Evolutionary conservation across 2,329 filamentous ascomycete genomes (phyloP).

Genomic region (Phaeoacremonium minimum): DNA sequence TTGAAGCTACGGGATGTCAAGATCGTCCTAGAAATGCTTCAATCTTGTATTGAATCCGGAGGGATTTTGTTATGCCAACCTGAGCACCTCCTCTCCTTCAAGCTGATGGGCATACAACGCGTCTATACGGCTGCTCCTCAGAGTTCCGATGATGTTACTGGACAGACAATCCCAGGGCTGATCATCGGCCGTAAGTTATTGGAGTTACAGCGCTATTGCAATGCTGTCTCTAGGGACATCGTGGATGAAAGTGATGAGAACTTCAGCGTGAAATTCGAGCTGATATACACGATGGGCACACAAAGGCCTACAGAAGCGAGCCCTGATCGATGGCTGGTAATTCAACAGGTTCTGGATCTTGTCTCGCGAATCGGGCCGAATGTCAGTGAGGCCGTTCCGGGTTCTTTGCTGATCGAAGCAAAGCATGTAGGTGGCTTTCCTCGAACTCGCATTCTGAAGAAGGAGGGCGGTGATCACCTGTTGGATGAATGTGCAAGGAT

Average conservation of each 20-base stretch:
- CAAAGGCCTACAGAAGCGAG: conserved; percentile 1
- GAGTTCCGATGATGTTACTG: too few relatives aligned
- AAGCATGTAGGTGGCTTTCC: conserved; percentile 1
- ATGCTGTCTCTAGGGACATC: conserved; percentile 2
- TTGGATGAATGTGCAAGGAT: not conserved
- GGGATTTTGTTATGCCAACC: conserved; percentile 59
- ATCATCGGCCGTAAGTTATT: too few relatives aligned
- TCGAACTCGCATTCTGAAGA: not conserved
- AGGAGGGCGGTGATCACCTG: not conserved
- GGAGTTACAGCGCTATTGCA: too few relatives aligned
- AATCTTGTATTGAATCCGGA: conserved; percentile 39
- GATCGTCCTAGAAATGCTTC: conserved; percentile 30
- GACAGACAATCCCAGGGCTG: too few relatives aligned
- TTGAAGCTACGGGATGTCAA: conserved; percentile 23
- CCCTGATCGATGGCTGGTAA: not conserved
- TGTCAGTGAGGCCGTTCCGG: not conserved
- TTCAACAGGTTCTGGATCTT: not conserved
- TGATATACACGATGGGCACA: conserved; percentile 2
- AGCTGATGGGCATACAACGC: conserved; percentile 18
- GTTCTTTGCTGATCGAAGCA: not conserved
- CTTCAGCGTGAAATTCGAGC: conserved; percentile 2
- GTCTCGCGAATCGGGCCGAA: not conserved
- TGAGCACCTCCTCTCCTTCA: conserved; percentile 59
- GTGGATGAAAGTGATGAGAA: conserved; percentile 4
- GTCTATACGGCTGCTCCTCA: too few relatives aligned